phyloP scores from a whole-genome alignment of 176 grass and related monocot species.

The Lolium multiflorum region DNA sequence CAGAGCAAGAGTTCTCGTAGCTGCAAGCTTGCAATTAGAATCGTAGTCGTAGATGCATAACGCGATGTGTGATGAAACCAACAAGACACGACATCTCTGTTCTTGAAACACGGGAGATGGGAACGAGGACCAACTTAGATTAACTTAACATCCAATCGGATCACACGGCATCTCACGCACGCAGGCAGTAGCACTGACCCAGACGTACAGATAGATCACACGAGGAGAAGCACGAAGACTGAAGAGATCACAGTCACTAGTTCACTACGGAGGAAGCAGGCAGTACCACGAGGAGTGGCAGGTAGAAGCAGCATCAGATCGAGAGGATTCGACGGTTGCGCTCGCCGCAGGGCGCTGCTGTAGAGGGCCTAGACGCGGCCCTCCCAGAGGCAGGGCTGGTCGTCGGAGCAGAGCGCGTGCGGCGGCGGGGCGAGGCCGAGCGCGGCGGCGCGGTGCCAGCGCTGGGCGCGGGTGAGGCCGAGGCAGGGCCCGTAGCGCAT shows the following conservation, averaged over 20 bases:
- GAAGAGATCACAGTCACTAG: neutral
- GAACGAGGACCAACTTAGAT: neutral
- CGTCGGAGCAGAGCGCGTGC: constrained; percentile 44
- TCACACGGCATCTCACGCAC: neutral
- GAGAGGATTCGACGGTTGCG: neutral
- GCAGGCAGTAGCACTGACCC: neutral
- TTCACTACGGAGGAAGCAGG: neutral
- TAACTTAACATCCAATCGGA: neutral
- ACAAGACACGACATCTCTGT: neutral
- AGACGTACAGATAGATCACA: neutral
- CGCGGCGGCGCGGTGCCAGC: constrained; percentile 59
- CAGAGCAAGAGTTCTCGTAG: neutral
- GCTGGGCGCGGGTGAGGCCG: constrained; percentile 63
- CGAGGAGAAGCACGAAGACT: neutral
- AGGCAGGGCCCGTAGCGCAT: constrained; percentile 83
- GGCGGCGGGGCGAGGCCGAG: constrained; percentile 68
- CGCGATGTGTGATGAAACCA: neutral
- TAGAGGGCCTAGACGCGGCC: constrained; percentile 54
- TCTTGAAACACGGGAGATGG: neutral
- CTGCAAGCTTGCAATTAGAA: neutral
- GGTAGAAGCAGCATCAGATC: neutral
- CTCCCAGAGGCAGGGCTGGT: constrained; percentile 66
- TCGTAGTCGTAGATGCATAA: neutral
- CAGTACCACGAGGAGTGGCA: constrained; percentile 39
- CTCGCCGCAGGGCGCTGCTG: neutral